A percentile compares a stretch with the other conserved stretches of the same genome.
phyloP scores from a whole-genome alignment of 768 basidiomycete species.

The Kwoniella sp. region DNA sequence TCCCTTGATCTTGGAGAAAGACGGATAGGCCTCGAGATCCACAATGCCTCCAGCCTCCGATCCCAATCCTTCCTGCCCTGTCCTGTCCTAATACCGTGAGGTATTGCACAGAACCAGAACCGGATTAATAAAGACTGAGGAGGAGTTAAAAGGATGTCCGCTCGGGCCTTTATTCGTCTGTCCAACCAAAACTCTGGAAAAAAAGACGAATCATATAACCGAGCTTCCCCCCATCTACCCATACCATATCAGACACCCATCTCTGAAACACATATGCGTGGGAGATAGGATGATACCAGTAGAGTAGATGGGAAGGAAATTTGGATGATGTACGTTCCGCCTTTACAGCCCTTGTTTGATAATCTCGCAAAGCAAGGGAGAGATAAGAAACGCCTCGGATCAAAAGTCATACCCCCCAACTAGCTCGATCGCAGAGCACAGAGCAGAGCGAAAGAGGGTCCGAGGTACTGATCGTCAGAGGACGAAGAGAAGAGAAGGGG shows the following conservation, averaged over 20 bases:
- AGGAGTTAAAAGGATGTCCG: conserved; percentile 13
- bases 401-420: background rate
- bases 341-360: conserved; percentile 33
- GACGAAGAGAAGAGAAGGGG: conserved; percentile 2
- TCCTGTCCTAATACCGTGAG: too few species aligned
- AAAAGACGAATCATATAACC: conserved; percentile 24
- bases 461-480: too few species aligned
- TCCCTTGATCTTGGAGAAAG: conserved; percentile 19
- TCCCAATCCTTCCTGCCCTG: background rate
- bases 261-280: too few species aligned
- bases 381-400: conserved; percentile 29
- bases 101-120: background rate
- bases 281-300: too few species aligned
- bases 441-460: too few species aligned
- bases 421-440: too few species aligned
- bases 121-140: background rate
- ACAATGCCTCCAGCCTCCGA: conserved; percentile 12
- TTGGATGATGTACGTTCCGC: conserved; percentile 34
- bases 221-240: background rate
- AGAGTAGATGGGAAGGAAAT: background rate
- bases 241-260: background rate
- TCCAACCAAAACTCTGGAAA: conserved; percentile 11
- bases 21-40: conserved; percentile 28
- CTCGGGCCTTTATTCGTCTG: conserved; percentile 35
- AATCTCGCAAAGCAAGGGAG: conserved; percentile 20